A percentile compares a stretch with the other conserved stretches of the same genome.
These are phyloP conservation scores for Leavenworthia alabamica DNA, from an alignment of 345 rosid species.

Conservation along the genomic window DNA sequence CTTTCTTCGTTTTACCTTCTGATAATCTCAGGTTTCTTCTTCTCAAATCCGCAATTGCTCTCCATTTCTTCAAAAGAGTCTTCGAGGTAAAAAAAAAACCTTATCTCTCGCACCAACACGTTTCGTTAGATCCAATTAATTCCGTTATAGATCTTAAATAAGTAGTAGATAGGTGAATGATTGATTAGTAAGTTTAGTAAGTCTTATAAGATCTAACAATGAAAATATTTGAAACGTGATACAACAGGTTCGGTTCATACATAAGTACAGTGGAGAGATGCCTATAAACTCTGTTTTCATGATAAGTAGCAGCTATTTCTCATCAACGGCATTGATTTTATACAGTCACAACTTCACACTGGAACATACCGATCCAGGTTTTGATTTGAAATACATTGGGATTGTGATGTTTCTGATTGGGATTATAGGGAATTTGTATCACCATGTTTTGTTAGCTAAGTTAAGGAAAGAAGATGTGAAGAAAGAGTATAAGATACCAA, in stretches of 20 bases:
- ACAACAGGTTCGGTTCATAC: constrained; percentile 48
- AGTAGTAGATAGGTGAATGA: no score
- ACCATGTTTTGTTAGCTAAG: constrained; percentile 58
- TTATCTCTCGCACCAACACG: background rate
- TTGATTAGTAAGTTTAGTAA: no score
- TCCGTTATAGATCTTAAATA: no score
- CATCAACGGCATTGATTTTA: constrained; percentile 33
- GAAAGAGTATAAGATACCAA: constrained; percentile 58
- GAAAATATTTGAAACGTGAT: no score
- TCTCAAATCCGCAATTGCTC: constrained; percentile 45
- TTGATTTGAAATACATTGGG: constrained; percentile 43
- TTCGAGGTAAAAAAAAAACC: constrained; percentile 16
- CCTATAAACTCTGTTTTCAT: constrained; percentile 27
- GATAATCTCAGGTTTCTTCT: constrained; percentile 42
- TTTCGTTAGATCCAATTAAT: no score
- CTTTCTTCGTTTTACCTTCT: constrained; percentile 42
- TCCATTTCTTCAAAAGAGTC: constrained; percentile 69
- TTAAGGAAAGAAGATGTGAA: constrained; percentile 36
- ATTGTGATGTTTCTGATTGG: constrained; percentile 46
- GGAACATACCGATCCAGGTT: constrained; percentile 34
- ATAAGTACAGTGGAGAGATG: constrained; percentile 53
- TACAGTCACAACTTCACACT: constrained; percentile 41
- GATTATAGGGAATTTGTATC: constrained; percentile 65
- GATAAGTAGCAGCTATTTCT: constrained; percentile 38
- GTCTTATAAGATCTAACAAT: no score